Evolutionary conservation across 331 rosid species (phyloP).

Genomic region (Rosa hybrid): DNA sequence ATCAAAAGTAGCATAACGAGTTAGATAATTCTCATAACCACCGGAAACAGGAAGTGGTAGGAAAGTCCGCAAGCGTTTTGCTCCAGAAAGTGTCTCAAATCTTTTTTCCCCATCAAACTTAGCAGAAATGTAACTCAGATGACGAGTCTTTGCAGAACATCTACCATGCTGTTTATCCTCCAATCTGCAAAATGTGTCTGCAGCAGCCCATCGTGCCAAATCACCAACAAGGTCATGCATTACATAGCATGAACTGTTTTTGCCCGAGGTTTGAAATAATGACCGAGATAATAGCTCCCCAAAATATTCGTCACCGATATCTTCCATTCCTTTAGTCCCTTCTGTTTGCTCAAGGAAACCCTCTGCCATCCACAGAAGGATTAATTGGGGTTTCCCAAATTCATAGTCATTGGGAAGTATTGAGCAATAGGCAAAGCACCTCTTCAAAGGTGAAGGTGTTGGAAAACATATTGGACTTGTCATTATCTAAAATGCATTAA

Average conservation of each 20-base stretch:
- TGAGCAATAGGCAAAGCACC: conserved; percentile 17
- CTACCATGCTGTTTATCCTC: neutral
- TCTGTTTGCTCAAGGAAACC: conserved; percentile 7
- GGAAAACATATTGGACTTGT: too few species aligned
- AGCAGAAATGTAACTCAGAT: neutral
- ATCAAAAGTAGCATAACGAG: neutral
- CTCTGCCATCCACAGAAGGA: neutral
- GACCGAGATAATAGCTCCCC: conserved; percentile 22
- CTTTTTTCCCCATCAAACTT: neutral
- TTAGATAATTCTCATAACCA: neutral
- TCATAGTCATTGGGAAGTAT: neutral
- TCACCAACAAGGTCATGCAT: conserved; percentile 26
- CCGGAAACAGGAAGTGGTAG: neutral
- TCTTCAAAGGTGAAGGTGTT: neutral
- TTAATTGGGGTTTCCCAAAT: neutral
- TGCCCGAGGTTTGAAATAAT: conserved; percentile 7
- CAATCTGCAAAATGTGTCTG: neutral
- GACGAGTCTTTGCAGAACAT: neutral
- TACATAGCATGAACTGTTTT: neutral
- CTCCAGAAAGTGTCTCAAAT: neutral
- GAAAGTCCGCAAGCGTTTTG: conserved; percentile 19
- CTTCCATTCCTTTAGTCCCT: conserved; percentile 13
- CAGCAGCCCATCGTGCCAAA: conserved; percentile 7
- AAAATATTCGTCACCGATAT: conserved; percentile 24
- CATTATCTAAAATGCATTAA: too few species aligned